These are phyloP conservation scores for Piedraia hortae DNA, from an alignment of 2,329 filamentous ascomycete species.

Conservation along the genomic window DNA sequence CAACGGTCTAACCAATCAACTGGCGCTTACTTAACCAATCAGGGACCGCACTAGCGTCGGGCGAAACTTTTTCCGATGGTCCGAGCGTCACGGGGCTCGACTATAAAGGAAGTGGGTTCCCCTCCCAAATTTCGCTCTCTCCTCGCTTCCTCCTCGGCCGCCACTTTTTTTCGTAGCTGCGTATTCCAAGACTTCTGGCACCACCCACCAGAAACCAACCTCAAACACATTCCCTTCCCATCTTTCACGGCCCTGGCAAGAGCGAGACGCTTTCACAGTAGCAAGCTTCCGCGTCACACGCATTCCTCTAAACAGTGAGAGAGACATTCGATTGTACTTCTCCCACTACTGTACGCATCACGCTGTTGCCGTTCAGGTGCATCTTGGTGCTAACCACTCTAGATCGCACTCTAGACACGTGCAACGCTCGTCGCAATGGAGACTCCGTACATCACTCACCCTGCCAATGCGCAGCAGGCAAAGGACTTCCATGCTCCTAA, in stretches of 20 bases:
- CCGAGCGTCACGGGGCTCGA: not conserved
- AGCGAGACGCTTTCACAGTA: not conserved
- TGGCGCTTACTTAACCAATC: no score
- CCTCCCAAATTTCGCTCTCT: not conserved
- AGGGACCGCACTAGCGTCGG: no score
- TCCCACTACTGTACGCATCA: constrained; percentile 5
- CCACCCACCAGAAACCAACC: constrained; percentile 1
- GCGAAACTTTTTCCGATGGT: no score
- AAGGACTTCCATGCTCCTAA: constrained; percentile 52
- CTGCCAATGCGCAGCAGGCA: constrained; percentile 70
- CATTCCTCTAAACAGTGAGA: no score
- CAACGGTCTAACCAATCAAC: no score
- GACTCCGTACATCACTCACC: constrained; percentile 54
- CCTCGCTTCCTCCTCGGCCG: not conserved
- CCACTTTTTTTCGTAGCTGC: constrained; percentile 1
- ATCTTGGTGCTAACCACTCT: no score
- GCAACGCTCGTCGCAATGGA: constrained; percentile 52
- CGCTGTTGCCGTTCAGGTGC: not conserved
- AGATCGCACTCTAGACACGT: constrained; percentile 2
- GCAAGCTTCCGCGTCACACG: constrained; percentile 1
- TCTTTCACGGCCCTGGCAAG: not conserved
- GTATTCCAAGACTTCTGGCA: not conserved
- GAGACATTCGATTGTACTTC: constrained; percentile 7
- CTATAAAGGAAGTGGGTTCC: not conserved
- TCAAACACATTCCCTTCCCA: constrained; percentile 1